Evolutionary conservation across 2,329 filamentous ascomycete genomes (phyloP), one percentile per base, ranked within the genome.

Genomic region (Cladosporium sp.): DNA sequence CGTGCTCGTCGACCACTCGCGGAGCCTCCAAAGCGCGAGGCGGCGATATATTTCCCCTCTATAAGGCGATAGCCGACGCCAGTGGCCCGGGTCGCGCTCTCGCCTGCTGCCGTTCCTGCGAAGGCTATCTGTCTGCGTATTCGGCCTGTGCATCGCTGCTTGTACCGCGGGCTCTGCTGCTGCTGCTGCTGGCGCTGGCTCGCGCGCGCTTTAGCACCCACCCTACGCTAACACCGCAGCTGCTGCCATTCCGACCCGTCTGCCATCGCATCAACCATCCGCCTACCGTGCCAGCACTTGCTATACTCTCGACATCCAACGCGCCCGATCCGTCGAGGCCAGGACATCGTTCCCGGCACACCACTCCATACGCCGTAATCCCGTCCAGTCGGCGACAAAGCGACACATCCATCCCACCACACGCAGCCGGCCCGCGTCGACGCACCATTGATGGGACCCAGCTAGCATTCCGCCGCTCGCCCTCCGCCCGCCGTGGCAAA

Each of bases 11-110:
- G 43, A 19, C 43, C 43, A 47, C 25, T 30, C 43, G 43, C 17
- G 7, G 43, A 22, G 43, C 43, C 12, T 11, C 8, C 11, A 30
- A n/a, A 30, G 43, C 14, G 43, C 28, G 43, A 47, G 30, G 30
- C 43, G 25, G 43, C 25, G 43, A 47, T 47, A 47, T 47, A 30
- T 50, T 25, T 22, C 25, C 9, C n/a, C 47, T 20, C 25, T 20
- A 28, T 50, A 50, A 50, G 47, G 19, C 47, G 47, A 36, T 14
- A 37, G 47, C 19, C 49, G 36, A 51, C 1, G 87, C 89, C 51
- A 90, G 87, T 66, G 80, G 78, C 59, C 51, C 51, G 51, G 39
- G 42, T 22, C 38, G 51, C 30, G 17, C 11, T 34, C 25, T 36
- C 39, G 39, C 28, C n/a, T 55, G 25, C 39, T 37, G 39, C 25